Evolutionary conservation across 768 basidiomycete genomes (phyloP).

Genomic region (Leccinum truebloodii): DNA sequence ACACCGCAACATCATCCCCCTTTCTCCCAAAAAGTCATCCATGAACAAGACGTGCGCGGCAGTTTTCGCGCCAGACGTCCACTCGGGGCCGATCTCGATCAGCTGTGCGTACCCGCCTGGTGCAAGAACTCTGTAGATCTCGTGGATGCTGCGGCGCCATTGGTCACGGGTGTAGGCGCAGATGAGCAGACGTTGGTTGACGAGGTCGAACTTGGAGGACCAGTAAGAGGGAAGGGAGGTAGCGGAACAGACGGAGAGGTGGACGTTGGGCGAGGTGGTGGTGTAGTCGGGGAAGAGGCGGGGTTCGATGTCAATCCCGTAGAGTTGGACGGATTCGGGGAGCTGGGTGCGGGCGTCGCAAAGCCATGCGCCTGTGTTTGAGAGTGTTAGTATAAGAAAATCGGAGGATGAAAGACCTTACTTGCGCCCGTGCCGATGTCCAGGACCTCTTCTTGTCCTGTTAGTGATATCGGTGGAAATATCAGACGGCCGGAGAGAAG

Average conservation of each 20-base stretch:
- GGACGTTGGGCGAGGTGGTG: constrained; percentile 14
- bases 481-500: constrained; percentile 25
- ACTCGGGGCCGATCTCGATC: constrained; percentile 27
- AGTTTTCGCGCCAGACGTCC: constrained; percentile 15
- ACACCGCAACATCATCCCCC: constrained; percentile 12
- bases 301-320: constrained; percentile 29
- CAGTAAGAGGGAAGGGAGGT: constrained; percentile 32
- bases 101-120: constrained; percentile 38
- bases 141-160: constrained; percentile 28
- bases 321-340: constrained; percentile 20
- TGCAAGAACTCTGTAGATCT: constrained; percentile 32
- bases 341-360: constrained; percentile 17
- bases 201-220: constrained; percentile 32
- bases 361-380: constrained; percentile 24
- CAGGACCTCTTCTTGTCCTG: constrained; percentile 22
- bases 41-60: constrained; percentile 8
- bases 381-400: neutral
- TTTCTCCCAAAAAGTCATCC: constrained; percentile 13
- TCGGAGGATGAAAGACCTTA: constrained; percentile 1
- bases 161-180: constrained; percentile 29
- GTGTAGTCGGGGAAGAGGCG: constrained; percentile 18
- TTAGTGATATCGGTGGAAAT: constrained; percentile 17
- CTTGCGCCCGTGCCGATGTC: constrained; percentile 25
- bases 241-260: constrained; percentile 26
- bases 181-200: constrained; percentile 36